Percentiles rank a stretch among this genome's conserved stretches.
Conservation (phyloP, 2,329 filamentous ascomycete genomes). For the Hysterium pulicare region DNA sequence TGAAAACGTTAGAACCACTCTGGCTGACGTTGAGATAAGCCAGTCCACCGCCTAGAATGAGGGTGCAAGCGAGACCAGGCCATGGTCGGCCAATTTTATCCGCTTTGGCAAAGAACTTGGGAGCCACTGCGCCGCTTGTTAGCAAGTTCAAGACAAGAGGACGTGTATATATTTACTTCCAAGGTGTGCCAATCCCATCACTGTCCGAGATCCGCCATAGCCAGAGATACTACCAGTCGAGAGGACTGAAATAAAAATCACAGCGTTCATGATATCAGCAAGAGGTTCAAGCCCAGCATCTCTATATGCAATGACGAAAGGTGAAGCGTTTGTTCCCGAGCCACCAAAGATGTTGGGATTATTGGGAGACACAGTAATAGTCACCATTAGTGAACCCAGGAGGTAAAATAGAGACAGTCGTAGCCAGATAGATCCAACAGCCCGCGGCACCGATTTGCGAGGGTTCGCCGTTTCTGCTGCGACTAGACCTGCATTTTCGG, state of each 20-base stretch:
- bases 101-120: slow-evolving; percentile 14
- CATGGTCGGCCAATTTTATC: slow-evolving; percentile 15
- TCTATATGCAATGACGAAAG: slow-evolving; percentile 46
- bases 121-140: too few species aligned
- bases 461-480: slow-evolving; percentile 46
- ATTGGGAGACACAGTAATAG: slow-evolving; percentile 43
- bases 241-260: slow-evolving; percentile 48
- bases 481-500: slow-evolving; percentile 44
- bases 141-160: too few species aligned
- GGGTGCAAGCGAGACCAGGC: slow-evolving; percentile 22
- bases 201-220: slow-evolving; percentile 44
- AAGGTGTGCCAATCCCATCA: slow-evolving; percentile 44
- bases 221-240: slow-evolving; percentile 44
- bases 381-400: slow-evolving; percentile 44
- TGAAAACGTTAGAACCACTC: slow-evolving; percentile 43
- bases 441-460: slow-evolving; percentile 41
- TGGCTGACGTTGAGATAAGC: slow-evolving; percentile 41
- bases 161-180: too few species aligned
- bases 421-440: slow-evolving; percentile 46
- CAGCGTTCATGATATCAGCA: slow-evolving; percentile 49
- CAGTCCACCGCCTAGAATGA: slow-evolving; percentile 35
- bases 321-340: slow-evolving; percentile 43
- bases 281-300: slow-evolving; percentile 35
- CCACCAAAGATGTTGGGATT: slow-evolving; percentile 42
- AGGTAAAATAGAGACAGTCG: slow-evolving; percentile 48